Evolutionary conservation across 306 rosid genomes (phyloP).

Genomic region (Bauhinia variegata): DNA sequence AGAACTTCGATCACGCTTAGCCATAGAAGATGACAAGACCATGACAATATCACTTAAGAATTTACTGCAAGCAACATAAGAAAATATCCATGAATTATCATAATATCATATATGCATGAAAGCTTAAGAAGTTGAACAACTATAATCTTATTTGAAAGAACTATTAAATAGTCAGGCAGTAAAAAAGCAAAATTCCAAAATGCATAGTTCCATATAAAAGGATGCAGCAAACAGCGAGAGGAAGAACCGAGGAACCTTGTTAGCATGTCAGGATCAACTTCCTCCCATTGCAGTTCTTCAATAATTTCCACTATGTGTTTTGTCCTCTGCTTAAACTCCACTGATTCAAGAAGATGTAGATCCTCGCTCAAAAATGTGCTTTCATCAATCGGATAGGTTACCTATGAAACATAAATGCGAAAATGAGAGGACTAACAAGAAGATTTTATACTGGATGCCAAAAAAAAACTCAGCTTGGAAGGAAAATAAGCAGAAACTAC

Average conservation of each 20-base stretch:
- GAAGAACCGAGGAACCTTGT: slow-evolving; percentile 68
- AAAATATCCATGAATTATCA: slow-evolving; percentile 29
- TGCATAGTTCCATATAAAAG: neutral
- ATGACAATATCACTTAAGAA: slow-evolving; percentile 84
- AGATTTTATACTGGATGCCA: slow-evolving; percentile 20
- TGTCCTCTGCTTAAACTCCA: slow-evolving; percentile 87
- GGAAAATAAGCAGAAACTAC: neutral
- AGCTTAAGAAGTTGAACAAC: slow-evolving; percentile 11
- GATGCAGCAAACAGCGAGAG: slow-evolving; percentile 9
- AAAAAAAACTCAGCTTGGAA: neutral
- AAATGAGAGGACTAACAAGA: slow-evolving; percentile 4
- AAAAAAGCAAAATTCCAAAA: neutral
- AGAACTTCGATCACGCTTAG: slow-evolving; percentile 78
- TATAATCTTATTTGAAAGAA: slow-evolving; percentile 17
- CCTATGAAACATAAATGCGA: slow-evolving; percentile 53
- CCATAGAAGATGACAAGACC: slow-evolving; percentile 86
- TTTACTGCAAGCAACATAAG: slow-evolving; percentile 61
- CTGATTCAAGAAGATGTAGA: slow-evolving; percentile 83
- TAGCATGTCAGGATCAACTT: slow-evolving; percentile 75
- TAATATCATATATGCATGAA: neutral
- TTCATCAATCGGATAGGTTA: slow-evolving; percentile 56
- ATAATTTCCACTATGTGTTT: slow-evolving; percentile 79
- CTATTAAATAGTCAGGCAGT: neutral
- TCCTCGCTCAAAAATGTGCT: slow-evolving; percentile 85
- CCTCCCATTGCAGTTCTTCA: slow-evolving; percentile 83